Evolutionary conservation across 495 filamentous ascomycete genomes (phyloP), one percentile per base, ranked within the genome.

Genomic region (Neurospora sublineolata): DNA sequence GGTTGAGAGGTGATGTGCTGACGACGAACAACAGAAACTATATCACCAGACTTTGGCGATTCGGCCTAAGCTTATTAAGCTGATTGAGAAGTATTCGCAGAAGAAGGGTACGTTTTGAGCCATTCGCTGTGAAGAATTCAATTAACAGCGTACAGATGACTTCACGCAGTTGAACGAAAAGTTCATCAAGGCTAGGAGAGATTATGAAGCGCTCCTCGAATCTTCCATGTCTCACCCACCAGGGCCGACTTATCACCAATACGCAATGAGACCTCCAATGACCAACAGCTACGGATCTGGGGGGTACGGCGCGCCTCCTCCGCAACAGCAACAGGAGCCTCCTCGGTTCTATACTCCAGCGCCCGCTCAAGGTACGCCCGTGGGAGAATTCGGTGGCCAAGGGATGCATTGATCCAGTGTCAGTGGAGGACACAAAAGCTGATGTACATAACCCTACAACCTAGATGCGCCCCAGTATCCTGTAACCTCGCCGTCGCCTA

Each of bases 61-160:
- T 74, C 88, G 95, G 37, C 95, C 95, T 10, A 99, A 99, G 82
- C 85, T 98, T 39, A 98, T 99, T 78, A 97, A 99, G 82, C 82
- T 99, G 64, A 99, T 99, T 81, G 95, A 96, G 69, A 99, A 98
- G 82, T 99, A 99, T 76, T 97, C 95, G 16, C 95, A 99, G 78
- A 98, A 97, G 88, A 99, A 99, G 82, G 95, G 94, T 95, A 84
- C 71, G 77, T 67, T 6, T 27, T 14, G n/a, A n/a, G n/a, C n/a
- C n/a, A n/a, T n/a, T n/a, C n/a, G n/a, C n/a, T n/a, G n/a, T n/a
- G n/a, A n/a, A n/a, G n/a, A n/a, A n/a, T n/a, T n/a, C n/a, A n/a
- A n/a, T n/a, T n/a, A 68, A 81, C 74, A 18, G 11, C 2, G 7
- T n/a, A 27, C 72, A 97, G 94, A 99, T 82, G 95, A 99, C 77